These are phyloP conservation scores for Macrophomina pseudophaseolina DNA, from an alignment of 2,329 filamentous ascomycete species.

Conservation along the genomic window DNA sequence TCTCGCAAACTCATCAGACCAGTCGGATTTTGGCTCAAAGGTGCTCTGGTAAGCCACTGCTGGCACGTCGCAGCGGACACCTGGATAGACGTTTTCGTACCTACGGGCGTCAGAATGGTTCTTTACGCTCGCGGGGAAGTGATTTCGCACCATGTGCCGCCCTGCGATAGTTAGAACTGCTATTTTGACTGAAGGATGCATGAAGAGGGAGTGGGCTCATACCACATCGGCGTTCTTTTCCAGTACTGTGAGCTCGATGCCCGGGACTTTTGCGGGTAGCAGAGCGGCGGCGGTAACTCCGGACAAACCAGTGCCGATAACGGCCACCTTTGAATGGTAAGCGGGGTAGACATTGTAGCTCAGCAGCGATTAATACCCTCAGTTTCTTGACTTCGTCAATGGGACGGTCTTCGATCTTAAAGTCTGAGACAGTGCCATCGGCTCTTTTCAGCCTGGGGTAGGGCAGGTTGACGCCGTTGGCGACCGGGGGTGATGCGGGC, in stretches of 20 bases:
- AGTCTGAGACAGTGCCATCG: conserved; percentile 30
- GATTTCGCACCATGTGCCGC: conserved; percentile 16
- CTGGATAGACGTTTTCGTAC: conserved; percentile 61
- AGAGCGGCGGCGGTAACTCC: conserved; percentile 69
- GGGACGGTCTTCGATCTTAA: conserved; percentile 36
- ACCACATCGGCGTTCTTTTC: conserved; percentile 73
- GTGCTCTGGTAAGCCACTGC: conserved; percentile 73
- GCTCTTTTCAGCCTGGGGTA: conserved; percentile 14
- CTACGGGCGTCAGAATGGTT: conserved; percentile 19
- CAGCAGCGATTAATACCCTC: conserved; percentile 16
- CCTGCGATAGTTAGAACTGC: not conserved
- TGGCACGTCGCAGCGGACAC: conserved; percentile 71
- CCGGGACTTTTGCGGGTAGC: conserved; percentile 71
- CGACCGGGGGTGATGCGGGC: not conserved
- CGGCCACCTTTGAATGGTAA: conserved; percentile 55
- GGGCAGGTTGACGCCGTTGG: not conserved
- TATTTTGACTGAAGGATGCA: conserved; percentile 43
- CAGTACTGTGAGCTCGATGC: conserved; percentile 67
- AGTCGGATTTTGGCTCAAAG: conserved; percentile 70
- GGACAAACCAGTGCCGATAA: conserved; percentile 68
- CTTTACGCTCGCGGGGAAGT: not conserved
- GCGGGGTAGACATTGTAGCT: not conserved
- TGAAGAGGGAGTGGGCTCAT: conserved; percentile 35
- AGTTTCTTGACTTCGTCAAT: conserved; percentile 41
- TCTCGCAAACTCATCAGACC: conserved; percentile 71